These are phyloP conservation scores for Clathrospora elynae DNA, from an alignment of 2,329 filamentous ascomycete species.

Conservation along the genomic window DNA sequence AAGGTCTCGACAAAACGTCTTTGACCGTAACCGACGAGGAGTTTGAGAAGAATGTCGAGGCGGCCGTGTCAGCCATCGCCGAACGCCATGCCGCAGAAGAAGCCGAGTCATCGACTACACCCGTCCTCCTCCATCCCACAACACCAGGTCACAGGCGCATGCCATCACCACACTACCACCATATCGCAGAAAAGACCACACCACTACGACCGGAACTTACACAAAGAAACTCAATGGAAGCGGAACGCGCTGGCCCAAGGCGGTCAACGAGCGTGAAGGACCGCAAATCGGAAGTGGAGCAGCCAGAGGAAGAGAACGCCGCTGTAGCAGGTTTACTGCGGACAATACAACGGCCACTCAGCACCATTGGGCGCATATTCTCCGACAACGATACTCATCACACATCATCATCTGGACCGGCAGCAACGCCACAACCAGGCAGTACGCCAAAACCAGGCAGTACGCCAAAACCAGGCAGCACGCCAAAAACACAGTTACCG, in stretches of 20 bases:
- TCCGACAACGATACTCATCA: slow-evolving; percentile 64
- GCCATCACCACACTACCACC: slow-evolving; percentile 52
- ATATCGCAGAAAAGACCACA: slow-evolving; percentile 56
- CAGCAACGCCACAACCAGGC: slow-evolving; percentile 54
- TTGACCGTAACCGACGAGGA: slow-evolving; percentile 93
- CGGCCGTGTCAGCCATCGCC: slow-evolving; percentile 91
- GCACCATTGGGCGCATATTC: slow-evolving; percentile 93
- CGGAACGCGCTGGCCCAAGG: slow-evolving; percentile 62
- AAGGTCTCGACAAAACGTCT: slow-evolving; percentile 91
- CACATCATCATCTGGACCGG: slow-evolving; percentile 38
- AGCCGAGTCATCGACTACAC: slow-evolving; percentile 21
- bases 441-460: slow-evolving; percentile 54
- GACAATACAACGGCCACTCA: slow-evolving; percentile 88
- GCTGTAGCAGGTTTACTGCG: slow-evolving; percentile 84
- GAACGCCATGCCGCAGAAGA: slow-evolving; percentile 72
- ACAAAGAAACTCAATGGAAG: slow-evolving; percentile 64
- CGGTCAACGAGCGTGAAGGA: slow-evolving; percentile 60
- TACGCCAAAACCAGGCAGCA: slow-evolving; percentile 52
- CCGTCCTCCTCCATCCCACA: slow-evolving; percentile 24
- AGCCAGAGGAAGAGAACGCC: slow-evolving; percentile 70
- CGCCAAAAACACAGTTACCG: slow-evolving; percentile 56
- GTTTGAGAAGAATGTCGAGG: slow-evolving; percentile 95
- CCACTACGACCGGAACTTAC: slow-evolving; percentile 63
- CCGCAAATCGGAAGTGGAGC: slow-evolving; percentile 30
- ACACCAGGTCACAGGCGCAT: slow-evolving; percentile 41